Base-by-base conservation (phyloP, 306 rosid species). In the Acacia acuminata region DNA sequence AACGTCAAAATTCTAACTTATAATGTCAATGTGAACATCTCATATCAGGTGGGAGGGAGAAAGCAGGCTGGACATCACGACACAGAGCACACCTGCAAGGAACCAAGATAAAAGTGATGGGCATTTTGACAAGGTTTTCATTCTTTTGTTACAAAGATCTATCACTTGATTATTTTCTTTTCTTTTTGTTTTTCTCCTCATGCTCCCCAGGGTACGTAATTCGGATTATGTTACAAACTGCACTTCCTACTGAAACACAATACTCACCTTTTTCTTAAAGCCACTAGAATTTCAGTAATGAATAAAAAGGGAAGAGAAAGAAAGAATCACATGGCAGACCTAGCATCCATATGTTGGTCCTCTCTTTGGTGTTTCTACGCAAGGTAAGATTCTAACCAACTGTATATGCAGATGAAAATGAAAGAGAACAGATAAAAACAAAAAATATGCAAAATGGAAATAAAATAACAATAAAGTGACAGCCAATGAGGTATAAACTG, bases 81-180 rank as follows among this genome's bases (percentile, higher is more conserved):
- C 81, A 87, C 81, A 88, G 77, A 88, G 94, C 93, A 89, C 82
- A 92, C 98, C 99, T 94, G 99, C 99, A 93, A 77, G 91, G 85
- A 95, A 96, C 81, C 92, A 92, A 91, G 92, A 94, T 87, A 92
- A 84, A 90, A 83, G 92, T 92, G 83, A 92, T 94, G 90, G 47
- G 97, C 87, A 86, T 85, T 93, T 89, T 86, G 86, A 89, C 58
- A 80, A 88, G 78, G 85, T 64, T 87, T 76, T 78, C 82, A 76
- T 58, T 25, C 67, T 83, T 56, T 73, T 80, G 76, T 82, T 48
- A 83, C 76, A 86, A 66, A 77, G 86, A 88, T 85, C 83, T 83
- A 83, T 75, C 38, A 73, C 66, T 86, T 61, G 50, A 42, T 44
- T 10, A 56, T 60, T 22, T 60, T 24, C 15, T 60, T 60, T 53